Evolutionary conservation across 169 alveolate genomes (phyloP).

Genomic region (Plasmodium billcollinsi): DNA sequence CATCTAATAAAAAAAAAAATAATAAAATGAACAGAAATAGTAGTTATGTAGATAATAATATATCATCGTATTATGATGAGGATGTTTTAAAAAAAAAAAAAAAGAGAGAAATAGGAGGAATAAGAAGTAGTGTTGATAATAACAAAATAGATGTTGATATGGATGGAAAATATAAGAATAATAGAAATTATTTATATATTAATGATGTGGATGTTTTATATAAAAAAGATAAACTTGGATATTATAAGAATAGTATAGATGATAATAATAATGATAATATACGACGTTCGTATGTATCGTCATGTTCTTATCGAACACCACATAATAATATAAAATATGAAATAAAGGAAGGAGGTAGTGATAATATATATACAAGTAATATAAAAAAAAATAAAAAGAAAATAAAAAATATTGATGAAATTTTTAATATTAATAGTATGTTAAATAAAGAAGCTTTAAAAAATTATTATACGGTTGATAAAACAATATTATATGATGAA

Average conservation of each 20-base stretch:
- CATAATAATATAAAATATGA: too few relatives aligned
- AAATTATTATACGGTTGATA: conserved; percentile 35
- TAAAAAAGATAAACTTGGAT: background rate
- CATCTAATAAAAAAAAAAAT: conserved; percentile 1
- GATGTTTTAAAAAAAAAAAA: background rate
- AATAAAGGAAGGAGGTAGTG: background rate
- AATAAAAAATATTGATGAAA: conserved; percentile 11
- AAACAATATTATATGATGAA: conserved; percentile 30
- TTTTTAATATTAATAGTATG: conserved; percentile 20
- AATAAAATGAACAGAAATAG: background rate
- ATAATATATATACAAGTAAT: background rate
- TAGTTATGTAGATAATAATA: conserved; percentile 1
- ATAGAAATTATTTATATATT: too few relatives aligned
- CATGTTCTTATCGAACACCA: too few relatives aligned
- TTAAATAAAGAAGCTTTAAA: conserved; percentile 50
- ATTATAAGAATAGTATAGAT: too few relatives aligned
- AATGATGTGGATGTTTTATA: background rate
- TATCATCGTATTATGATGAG: background rate
- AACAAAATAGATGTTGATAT: background rate
- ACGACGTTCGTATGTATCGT: background rate
- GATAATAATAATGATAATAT: background rate
- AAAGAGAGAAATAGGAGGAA: background rate
- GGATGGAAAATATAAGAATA: too few relatives aligned
- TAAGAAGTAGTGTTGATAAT: too few relatives aligned
- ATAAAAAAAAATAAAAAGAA: background rate